These are phyloP conservation scores for Kurtzmaniella quercitrusa DNA, from an alignment of 1,139 yeast genomes.

Conservation along the genomic window DNA sequence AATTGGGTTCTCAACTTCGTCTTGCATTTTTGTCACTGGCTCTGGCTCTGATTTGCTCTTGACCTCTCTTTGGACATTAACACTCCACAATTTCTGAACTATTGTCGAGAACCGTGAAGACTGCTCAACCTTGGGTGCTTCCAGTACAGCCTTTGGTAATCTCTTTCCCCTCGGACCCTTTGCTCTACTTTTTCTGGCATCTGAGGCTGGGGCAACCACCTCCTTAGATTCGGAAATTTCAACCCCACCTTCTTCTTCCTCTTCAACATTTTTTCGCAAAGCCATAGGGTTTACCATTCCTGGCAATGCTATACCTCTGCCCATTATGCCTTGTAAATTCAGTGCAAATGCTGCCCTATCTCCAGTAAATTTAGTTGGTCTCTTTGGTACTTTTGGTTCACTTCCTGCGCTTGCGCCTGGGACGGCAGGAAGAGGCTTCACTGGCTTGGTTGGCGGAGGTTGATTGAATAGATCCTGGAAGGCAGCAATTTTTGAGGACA, in stretches of 20 bases:
- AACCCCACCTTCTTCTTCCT: conserved; percentile 7
- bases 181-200: conserved; percentile 48
- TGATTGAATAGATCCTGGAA: conserved; percentile 66
- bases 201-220: conserved; percentile 7
- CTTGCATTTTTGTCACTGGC: not conserved
- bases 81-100: conserved; percentile 36
- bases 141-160: conserved; percentile 58
- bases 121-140: conserved; percentile 36
- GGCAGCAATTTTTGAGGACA: conserved; percentile 74
- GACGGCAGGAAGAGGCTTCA: not conserved
- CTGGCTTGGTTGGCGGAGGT: conserved; percentile 7
- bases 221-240: conserved; percentile 9
- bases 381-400: conserved; percentile 7
- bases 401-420: conserved; percentile 6
- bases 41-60: not conserved
- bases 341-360: conserved; percentile 48
- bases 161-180: conserved; percentile 78
- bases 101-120: conserved; percentile 26
- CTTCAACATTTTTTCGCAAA: conserved; percentile 14
- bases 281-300: conserved; percentile 52
- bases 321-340: conserved; percentile 53
- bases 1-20: not conserved
- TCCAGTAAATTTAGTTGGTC: conserved; percentile 21
- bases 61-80: conserved; percentile 12
- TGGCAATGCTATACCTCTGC: conserved; percentile 50